Evolutionary conservation across 2,329 filamentous ascomycete species (phyloP).

Genomic region (Teratosphaeria zuluensis): DNA sequence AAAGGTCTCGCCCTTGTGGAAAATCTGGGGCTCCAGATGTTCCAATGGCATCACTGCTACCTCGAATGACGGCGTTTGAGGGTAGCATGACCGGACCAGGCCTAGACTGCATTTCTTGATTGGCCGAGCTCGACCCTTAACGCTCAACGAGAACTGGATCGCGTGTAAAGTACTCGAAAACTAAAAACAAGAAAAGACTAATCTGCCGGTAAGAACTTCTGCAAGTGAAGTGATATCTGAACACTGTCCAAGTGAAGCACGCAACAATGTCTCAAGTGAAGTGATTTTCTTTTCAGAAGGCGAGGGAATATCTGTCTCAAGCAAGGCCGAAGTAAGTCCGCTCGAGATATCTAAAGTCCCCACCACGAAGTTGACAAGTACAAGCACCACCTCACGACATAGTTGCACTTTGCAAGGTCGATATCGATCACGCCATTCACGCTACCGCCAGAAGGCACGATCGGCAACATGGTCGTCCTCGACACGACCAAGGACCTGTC

Average conservation of each 20-base stretch:
- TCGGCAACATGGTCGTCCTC: constrained; percentile 50
- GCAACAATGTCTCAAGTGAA: not conserved
- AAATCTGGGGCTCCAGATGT: no score
- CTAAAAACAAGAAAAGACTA: not conserved
- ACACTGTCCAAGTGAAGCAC: not conserved
- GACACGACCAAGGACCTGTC: constrained; percentile 64
- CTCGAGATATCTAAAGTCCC: not conserved
- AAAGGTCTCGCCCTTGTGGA: no score
- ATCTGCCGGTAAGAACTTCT: not conserved
- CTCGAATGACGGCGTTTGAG: no score
- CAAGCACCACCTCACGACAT: not conserved
- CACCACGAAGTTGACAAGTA: not conserved
- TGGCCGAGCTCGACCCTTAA: no score
- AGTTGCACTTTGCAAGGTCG: not conserved
- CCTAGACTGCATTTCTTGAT: no score
- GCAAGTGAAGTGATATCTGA: no score
- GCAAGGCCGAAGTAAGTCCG: not conserved
- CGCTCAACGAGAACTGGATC: no score
- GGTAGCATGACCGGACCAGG: no score
- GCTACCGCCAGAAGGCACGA: not conserved
- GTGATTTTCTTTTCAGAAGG: not conserved
- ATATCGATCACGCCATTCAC: not conserved
- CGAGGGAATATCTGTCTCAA: not conserved
- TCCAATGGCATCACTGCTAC: no score
- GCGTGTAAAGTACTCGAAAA: no score